phyloP scores from a whole-genome alignment of 148 eudicot species.

The Silene conica region DNA sequence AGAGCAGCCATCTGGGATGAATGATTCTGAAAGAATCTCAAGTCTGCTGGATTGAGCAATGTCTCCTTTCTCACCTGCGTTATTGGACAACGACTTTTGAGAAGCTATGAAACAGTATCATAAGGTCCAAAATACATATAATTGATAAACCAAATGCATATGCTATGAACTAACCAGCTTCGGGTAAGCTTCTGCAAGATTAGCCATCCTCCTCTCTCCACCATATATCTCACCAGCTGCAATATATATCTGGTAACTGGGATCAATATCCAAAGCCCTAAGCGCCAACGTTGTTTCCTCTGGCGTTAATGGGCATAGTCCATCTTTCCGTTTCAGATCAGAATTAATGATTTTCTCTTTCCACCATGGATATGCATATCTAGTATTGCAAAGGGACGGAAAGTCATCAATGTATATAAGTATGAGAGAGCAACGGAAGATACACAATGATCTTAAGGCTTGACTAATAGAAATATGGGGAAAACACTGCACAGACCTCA shows the following conservation, averaged over 20 bases:
- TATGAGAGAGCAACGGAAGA: neutral
- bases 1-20: constrained; percentile 80
- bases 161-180: constrained; percentile 56
- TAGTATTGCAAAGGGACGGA: constrained; percentile 22
- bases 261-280: constrained; percentile 75
- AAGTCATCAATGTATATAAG: neutral
- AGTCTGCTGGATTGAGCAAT: constrained; percentile 48
- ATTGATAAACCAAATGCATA: neutral
- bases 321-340: constrained; percentile 77
- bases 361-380: constrained; percentile 99
- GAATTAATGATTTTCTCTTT: constrained; percentile 89
- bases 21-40: constrained; percentile 64
- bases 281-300: constrained; percentile 85
- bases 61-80: constrained; percentile 71
- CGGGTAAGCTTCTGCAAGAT: constrained; percentile 74
- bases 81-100: neutral
- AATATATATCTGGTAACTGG: constrained; percentile 70
- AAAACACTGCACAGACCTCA: constrained; percentile 52
- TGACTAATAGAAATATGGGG: neutral
- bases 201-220: constrained; percentile 72
- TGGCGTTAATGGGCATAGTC: constrained; percentile 89
- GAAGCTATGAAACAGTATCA: constrained; percentile 6
- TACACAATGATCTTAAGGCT: neutral
- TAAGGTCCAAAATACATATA: neutral
- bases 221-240: constrained; percentile 98